Base-by-base conservation (phyloP, 2,329 filamentous ascomycete species). In the Trichoderma semiorbis region DNA sequence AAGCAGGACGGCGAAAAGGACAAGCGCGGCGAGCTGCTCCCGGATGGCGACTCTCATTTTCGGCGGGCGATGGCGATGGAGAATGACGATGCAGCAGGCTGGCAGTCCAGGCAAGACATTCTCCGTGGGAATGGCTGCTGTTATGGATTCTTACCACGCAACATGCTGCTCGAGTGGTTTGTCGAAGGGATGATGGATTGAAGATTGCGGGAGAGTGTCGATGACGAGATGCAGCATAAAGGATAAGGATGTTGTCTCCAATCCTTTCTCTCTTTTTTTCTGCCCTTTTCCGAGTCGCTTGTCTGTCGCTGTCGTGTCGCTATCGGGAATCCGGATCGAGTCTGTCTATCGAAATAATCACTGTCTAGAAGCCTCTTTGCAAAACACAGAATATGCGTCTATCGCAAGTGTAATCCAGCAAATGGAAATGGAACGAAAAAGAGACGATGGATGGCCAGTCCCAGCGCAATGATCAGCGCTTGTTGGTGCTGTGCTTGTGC, bases 41-140 rank as follows among this genome's bases (percentile, higher is more conserved):
- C 94, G 89, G 78, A 97, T 97, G 72, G 92, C 91, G 80, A 97
- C 89, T 81, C 94, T 90, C 93, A 97, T 95, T 73, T 70, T 72
- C 39, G 21, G 57, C 50, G 53, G 26, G 53, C 26, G 69, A 71
- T 50, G n/a, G 53, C 14, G 69, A 71, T 50, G 34, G 21, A 60
- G 16, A 39, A 57, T 12, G 30, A 34, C 39, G 21, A 39, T 39
- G 36, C 36, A 39, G 36, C 50, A 26, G 47, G 62, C 62, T 47
- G 69, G 50, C 53, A 50, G 39, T 30, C 69, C 50, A 50, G n/a
- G 61, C 47, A 66, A 21, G 55, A 58, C 69, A 71, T 71, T n/a
- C 69, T 71, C 30, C 60, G 53, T 24, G 18, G 43, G 39, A 63
- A 55, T 50, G 67, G 36, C 58, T 30, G 43, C 66, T 26, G 8